Evolutionary conservation across 495 filamentous ascomycete species (phyloP).

Genomic region (Trichoderma erinaceum): DNA sequence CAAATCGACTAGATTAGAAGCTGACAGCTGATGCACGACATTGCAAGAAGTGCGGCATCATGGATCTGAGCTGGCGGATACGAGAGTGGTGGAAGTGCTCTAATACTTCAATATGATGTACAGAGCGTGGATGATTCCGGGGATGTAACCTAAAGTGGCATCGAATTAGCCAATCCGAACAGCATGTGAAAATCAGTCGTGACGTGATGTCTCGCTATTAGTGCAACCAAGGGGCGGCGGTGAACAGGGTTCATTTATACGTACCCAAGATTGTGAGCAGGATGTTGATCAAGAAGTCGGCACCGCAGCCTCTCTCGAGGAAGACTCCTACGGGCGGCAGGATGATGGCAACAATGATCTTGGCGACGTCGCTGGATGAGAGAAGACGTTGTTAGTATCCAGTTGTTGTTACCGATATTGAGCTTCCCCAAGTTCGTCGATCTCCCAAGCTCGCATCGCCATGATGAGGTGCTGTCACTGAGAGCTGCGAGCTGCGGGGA

Average conservation of each 20-base stretch:
- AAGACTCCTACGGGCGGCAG: slow-evolving; percentile 87
- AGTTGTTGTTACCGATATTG: not conserved
- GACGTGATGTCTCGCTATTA: not conserved
- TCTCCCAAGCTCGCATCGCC: not conserved
- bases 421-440: not conserved
- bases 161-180: not conserved
- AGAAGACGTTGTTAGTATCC: slow-evolving; percentile 2
- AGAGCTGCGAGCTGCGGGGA: slow-evolving; percentile 10
- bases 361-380: slow-evolving; percentile 70
- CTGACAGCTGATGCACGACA: not conserved
- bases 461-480: not conserved
- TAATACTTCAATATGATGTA: slow-evolving; percentile 50
- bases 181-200: not conserved
- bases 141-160: slow-evolving; percentile 45
- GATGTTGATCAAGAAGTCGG: slow-evolving; percentile 89
- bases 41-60: not conserved
- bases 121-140: slow-evolving; percentile 61
- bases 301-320: slow-evolving; percentile 80
- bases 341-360: slow-evolving; percentile 84
- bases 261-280: slow-evolving; percentile 77
- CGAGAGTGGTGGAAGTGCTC: not conserved
- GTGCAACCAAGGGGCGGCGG: not conserved
- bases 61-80: slow-evolving; percentile 3
- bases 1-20: not conserved
- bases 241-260: slow-evolving; percentile 25